Base-by-base conservation (phyloP, 2,329 filamentous ascomycete species). In the Colletotrichum sp. region DNA sequence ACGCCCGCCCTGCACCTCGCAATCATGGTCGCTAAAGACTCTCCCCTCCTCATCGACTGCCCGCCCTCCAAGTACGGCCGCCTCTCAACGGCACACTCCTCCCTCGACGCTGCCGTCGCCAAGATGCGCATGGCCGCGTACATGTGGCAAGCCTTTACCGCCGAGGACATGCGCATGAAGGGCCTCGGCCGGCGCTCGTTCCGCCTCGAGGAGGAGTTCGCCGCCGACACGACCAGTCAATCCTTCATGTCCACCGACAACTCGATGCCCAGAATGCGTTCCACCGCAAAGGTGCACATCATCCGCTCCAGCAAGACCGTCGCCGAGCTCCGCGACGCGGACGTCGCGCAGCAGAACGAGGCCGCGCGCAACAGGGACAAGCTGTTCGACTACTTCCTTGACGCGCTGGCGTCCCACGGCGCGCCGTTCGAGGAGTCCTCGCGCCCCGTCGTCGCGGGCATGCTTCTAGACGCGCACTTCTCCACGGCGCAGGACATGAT, bases 41-140 rank as follows among this genome's bases (percentile, higher is more conserved):
- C 93, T 0, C 89, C 92, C 3, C 90, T 91, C 26, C 91, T 92
- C 6, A 95, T 92, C 78, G 93, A 95, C 84, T 92, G 92, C 26
- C 90, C 92, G 3, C 92, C 93, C 3, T 75, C 82, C 34, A 92
- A 93, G 78, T 88, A 90, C 71, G 87, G 88, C 74, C 87, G 90
- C 77, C 88, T 90, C 67, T 93, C 93, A 83, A 81, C 79, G 39
- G 81, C 84, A 0, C 84, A 86, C 72, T 81, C 83, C 6, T 91
- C 87, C 13, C 81, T 95, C 21, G 89, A 93, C 32, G 90, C 90
- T 21, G 93, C 93, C 2, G 89, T 94, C 67, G 89, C 90, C 79
- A 95, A 95, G 81, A 93, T 94, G 79, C 89, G 93, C 70, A 94
- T 94, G 90, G 90, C 93, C 24, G 94, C 93, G 28, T 95, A 95